A percentile compares a stretch with the other conserved stretches of the same genome.
Conservation (phyloP, 257 asterid species). For the Striga asiatica region DNA sequence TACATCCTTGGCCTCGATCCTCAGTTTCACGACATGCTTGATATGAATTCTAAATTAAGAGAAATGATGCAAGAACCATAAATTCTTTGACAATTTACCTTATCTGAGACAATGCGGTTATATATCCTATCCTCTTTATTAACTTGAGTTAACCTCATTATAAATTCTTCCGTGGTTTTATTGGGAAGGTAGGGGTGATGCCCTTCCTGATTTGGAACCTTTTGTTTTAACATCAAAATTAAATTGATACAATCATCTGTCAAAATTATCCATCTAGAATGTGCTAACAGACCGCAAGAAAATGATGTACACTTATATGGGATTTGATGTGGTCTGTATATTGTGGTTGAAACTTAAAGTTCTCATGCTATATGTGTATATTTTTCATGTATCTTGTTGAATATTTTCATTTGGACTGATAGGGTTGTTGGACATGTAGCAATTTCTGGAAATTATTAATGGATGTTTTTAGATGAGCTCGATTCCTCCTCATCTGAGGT, state of each 20-base stretch:
- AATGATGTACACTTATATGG: no score
- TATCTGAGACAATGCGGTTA: constrained; percentile 50
- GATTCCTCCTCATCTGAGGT: constrained; percentile 57
- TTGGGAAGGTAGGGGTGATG: no score
- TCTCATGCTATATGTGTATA: no score
- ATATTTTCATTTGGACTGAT: constrained; percentile 21
- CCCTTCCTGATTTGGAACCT: no score
- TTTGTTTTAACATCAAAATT: no score
- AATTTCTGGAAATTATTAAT: constrained; percentile 78
- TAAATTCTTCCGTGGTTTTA: not conserved
- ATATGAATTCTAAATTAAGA: constrained; percentile 44
- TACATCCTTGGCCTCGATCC: constrained; percentile 36
- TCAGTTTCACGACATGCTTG: constrained; percentile 38
- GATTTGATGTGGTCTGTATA: no score
- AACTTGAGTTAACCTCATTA: not conserved
- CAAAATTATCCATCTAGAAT: no score
- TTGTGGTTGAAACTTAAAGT: no score
- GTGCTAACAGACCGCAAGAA: no score
- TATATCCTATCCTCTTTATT: not conserved
- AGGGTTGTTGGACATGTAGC: constrained; percentile 90
- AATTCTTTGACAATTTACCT: constrained; percentile 32
- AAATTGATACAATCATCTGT: no score
- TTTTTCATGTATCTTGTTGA: not conserved
- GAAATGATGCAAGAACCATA: constrained; percentile 64
- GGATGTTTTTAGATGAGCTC: constrained; percentile 60